phyloP scores from a whole-genome alignment of 2,329 filamentous ascomycete species.

The Pyrenophora teres region DNA sequence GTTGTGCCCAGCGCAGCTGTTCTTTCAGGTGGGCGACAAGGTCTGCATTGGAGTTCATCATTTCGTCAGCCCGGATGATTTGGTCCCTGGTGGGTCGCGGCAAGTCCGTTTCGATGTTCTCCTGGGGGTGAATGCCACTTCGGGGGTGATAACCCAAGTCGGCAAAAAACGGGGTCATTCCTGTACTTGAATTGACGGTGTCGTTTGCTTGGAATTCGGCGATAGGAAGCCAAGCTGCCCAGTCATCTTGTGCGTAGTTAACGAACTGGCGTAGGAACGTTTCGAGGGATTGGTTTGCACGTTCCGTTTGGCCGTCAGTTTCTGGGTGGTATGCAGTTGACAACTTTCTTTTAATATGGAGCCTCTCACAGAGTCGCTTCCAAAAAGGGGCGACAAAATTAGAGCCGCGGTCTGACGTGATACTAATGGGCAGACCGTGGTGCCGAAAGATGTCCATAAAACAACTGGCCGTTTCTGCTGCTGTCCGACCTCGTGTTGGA shows the following conservation, averaged over 20 bases:
- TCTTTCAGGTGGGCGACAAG: not conserved
- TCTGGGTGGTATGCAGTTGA: slow-evolving; percentile 14
- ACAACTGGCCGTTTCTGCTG: not conserved
- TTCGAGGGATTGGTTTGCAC: not conserved
- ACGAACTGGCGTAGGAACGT: not conserved
- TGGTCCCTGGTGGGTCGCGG: no score
- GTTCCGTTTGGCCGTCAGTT: slow-evolving; percentile 12
- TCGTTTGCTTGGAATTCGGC: not conserved
- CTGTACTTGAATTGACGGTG: no score
- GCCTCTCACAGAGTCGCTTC: not conserved
- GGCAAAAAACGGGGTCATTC: not conserved
- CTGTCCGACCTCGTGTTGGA: not conserved
- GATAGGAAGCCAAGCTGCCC: slow-evolving; percentile 2
- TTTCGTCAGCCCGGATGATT: not conserved
- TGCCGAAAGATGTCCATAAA: not conserved
- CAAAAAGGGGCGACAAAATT: no score
- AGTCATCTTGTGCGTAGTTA: slow-evolving; percentile 3
- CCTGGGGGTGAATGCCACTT: not conserved
- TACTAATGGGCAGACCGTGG: not conserved
- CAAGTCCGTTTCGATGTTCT: no score
- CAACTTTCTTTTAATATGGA: not conserved
- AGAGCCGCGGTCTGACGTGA: not conserved
- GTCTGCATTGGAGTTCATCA: not conserved
- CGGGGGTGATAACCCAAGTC: not conserved
- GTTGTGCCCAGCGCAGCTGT: not conserved